phyloP scores from a whole-genome alignment of 2,329 filamentous ascomycete species.

The Colletotrichum sp. region DNA sequence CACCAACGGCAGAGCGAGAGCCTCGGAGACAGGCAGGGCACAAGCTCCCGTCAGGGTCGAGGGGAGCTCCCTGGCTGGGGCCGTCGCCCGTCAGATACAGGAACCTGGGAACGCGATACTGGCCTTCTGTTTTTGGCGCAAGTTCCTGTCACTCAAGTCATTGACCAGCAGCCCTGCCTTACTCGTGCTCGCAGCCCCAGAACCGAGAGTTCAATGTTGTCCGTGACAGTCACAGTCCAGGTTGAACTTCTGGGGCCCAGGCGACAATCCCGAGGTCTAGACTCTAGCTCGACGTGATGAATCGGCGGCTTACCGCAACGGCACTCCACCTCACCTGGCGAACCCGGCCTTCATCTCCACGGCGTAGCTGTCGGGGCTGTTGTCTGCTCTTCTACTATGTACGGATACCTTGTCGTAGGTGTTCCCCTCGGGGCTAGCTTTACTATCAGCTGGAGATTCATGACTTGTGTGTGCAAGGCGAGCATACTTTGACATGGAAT shows the following conservation, averaged over 20 bases:
- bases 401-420: not conserved
- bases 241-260: not conserved
- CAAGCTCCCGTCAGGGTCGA: not conserved
- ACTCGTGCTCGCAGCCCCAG: not conserved
- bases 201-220: not conserved
- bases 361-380: not conserved
- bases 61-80: not conserved
- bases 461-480: not conserved
- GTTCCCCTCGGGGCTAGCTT: not conserved
- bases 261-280: constrained; percentile 1
- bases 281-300: not conserved
- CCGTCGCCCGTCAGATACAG: not conserved
- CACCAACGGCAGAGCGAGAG: not conserved
- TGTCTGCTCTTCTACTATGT: not conserved
- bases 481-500: not conserved
- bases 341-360: not conserved
- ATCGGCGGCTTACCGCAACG: not conserved
- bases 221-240: not conserved
- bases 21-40: not conserved
- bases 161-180: not conserved
- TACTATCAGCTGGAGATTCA: not conserved
- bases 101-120: not conserved
- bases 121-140: not conserved
- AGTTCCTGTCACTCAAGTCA: not conserved
- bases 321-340: not conserved